Evolutionary conservation across 768 basidiomycete genomes (phyloP).

Genomic region (Piloderma croceum): DNA sequence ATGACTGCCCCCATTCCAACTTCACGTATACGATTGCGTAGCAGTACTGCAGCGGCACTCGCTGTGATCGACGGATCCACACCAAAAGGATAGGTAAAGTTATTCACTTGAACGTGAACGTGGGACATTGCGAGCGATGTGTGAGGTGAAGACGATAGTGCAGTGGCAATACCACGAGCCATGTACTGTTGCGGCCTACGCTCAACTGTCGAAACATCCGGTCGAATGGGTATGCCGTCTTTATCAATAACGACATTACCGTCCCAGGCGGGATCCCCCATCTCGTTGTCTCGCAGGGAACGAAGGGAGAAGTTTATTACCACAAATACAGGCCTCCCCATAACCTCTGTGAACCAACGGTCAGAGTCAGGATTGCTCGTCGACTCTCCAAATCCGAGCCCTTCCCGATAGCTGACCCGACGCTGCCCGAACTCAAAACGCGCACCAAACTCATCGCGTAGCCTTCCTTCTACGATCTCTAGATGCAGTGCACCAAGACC

Average conservation of each 20-base stretch:
- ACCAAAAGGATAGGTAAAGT: slow-evolving; percentile 37
- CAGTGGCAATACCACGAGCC: slow-evolving; percentile 62
- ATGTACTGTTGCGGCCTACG: slow-evolving; percentile 48
- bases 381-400: too few relatives aligned
- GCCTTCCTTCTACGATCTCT: slow-evolving; percentile 82
- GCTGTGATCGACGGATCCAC: slow-evolving; percentile 48
- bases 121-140: slow-evolving; percentile 67
- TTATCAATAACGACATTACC: slow-evolving; percentile 67
- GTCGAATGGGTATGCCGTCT: slow-evolving; percentile 44
- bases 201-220: slow-evolving; percentile 40
- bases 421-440: slow-evolving; percentile 73
- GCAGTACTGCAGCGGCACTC: slow-evolving; percentile 58
- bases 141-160: slow-evolving; percentile 75
- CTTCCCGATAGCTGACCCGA: slow-evolving; percentile 78
- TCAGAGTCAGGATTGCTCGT: slow-evolving; percentile 28
- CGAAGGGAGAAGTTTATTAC: slow-evolving; percentile 51
- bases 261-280: slow-evolving; percentile 66
- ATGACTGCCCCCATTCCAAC: slow-evolving; percentile 69
- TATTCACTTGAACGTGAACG: slow-evolving; percentile 50
- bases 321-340: slow-evolving; percentile 49
- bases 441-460: slow-evolving; percentile 74
- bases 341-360: slow-evolving; percentile 58
- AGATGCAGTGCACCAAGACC: slow-evolving; percentile 83
- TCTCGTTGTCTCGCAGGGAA: slow-evolving; percentile 47
- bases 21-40: slow-evolving; percentile 55